Conservation (phyloP, 2,329 filamentous ascomycete genomes). For the Didymella pomorum region DNA sequence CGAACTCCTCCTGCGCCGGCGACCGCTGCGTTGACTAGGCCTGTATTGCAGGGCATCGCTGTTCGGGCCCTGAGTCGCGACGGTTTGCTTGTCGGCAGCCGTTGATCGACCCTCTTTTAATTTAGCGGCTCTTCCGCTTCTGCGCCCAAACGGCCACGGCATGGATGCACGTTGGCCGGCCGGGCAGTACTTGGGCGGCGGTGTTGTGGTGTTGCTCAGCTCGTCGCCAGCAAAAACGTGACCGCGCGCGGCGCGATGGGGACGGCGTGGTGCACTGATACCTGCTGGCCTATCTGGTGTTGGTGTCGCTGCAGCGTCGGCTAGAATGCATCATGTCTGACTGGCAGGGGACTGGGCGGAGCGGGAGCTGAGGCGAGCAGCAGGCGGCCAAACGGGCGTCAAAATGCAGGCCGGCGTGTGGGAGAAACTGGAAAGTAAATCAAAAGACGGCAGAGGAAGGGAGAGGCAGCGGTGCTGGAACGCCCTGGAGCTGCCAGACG, state of each 20-base stretch:
- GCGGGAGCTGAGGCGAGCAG: slow-evolving; percentile 12
- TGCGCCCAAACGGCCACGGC: slow-evolving; percentile 85
- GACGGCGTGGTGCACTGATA: slow-evolving; percentile 23
- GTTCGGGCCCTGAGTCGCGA: slow-evolving; percentile 26
- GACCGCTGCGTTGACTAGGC: slow-evolving; percentile 41
- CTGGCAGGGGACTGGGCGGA: slow-evolving; percentile 20
- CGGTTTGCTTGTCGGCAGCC: slow-evolving; percentile 57
- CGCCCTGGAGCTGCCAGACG: slow-evolving; percentile 18
- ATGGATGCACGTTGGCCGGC: slow-evolving; percentile 55
- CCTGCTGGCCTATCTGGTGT: slow-evolving; percentile 19
- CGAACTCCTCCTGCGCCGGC: slow-evolving; percentile 43
- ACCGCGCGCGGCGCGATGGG: slow-evolving; percentile 32
- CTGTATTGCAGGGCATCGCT: slow-evolving; percentile 37
- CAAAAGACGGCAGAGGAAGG: slow-evolving; percentile 19
- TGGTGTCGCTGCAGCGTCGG: slow-evolving; percentile 26
- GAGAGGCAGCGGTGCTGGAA: slow-evolving; percentile 13
- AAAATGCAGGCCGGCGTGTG: slow-evolving; percentile 13
- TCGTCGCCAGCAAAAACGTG: slow-evolving; percentile 31
- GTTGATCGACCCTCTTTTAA: slow-evolving; percentile 50
- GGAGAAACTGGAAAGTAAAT: slow-evolving; percentile 18
- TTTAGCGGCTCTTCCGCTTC: slow-evolving; percentile 71
- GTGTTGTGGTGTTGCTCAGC: slow-evolving; percentile 11
- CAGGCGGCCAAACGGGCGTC: slow-evolving; percentile 12
- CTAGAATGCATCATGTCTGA: slow-evolving; percentile 32
- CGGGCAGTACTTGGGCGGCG: slow-evolving; percentile 13